Evolutionary conservation across 164 flowering plant species (phyloP).

Genomic region (Umbellularia californica): DNA sequence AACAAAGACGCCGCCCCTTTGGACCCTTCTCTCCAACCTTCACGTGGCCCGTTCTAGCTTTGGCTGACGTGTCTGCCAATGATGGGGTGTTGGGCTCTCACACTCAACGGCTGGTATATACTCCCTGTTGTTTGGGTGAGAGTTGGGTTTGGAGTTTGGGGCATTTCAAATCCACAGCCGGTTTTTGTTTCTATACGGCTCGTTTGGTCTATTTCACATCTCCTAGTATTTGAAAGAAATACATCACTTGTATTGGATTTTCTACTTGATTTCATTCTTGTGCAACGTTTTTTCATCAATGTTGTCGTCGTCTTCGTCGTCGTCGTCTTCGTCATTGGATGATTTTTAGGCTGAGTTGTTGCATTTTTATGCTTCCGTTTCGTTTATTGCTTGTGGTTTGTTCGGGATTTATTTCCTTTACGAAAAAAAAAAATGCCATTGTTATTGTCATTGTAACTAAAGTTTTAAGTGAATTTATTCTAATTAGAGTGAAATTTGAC

Average conservation of each 20-base stretch:
- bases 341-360: neutral
- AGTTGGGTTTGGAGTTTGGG: neutral
- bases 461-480: too few species aligned
- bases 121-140: neutral
- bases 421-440: too few species aligned
- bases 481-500: too few species aligned
- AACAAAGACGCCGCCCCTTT: too few species aligned
- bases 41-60: neutral
- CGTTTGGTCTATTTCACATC: neutral
- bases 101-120: neutral
- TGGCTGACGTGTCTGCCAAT: neutral
- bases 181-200: neutral
- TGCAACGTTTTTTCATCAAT: too few species aligned
- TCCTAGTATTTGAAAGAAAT: neutral
- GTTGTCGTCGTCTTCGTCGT: too few species aligned
- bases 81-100: neutral
- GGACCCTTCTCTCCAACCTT: too few species aligned
- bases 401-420: too few species aligned
- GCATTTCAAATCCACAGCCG: neutral
- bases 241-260: neutral
- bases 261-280: neutral
- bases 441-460: too few species aligned
- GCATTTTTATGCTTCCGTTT: neutral
- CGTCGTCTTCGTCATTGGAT: too few species aligned
- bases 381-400: neutral